Conservation (phyloP, 140 eudicot species). For the Flaveria floridana region DNA sequence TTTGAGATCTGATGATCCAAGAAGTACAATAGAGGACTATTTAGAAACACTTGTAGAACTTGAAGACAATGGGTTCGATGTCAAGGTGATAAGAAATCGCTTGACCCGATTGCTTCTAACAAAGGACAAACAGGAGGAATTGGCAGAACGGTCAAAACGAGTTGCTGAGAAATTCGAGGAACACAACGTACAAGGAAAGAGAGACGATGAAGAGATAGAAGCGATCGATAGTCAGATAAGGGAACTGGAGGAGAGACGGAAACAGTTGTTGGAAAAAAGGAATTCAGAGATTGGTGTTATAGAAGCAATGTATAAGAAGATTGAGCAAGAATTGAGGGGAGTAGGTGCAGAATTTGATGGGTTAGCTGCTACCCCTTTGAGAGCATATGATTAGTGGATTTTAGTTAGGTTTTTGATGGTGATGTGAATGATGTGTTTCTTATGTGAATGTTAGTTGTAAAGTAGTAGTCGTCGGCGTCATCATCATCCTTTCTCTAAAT, state of each 20-base stretch:
- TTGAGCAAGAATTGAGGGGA: constrained; percentile 28
- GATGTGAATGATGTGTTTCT: constrained; percentile 26
- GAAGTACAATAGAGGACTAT: constrained; percentile 45
- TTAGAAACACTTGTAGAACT: constrained; percentile 58
- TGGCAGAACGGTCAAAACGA: constrained; percentile 30
- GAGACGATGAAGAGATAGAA: constrained; percentile 36
- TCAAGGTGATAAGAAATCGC: constrained; percentile 46
- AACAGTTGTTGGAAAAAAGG: constrained; percentile 25
- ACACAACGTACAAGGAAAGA: constrained; percentile 26
- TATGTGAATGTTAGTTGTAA: constrained; percentile 10
- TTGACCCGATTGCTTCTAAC: constrained; percentile 36
- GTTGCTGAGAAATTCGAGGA: constrained; percentile 31
- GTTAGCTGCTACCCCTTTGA: constrained; percentile 43
- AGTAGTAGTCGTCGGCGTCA: not conserved
- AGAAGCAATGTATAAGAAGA: constrained; percentile 24
- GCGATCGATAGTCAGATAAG: constrained; percentile 40
- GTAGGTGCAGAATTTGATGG: constrained; percentile 36
- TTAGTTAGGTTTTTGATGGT: constrained; percentile 1
- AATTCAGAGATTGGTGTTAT: constrained; percentile 35
- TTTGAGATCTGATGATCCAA: constrained; percentile 51
- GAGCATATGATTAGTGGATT: not conserved
- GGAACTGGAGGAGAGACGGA: constrained; percentile 45
- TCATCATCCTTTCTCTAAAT: not conserved
- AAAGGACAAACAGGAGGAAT: constrained; percentile 47
- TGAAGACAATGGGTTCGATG: constrained; percentile 69